Conservation (phyloP, 1,284 basidiomycete species). For the Cutaneotrichosporon sp. region DNA sequence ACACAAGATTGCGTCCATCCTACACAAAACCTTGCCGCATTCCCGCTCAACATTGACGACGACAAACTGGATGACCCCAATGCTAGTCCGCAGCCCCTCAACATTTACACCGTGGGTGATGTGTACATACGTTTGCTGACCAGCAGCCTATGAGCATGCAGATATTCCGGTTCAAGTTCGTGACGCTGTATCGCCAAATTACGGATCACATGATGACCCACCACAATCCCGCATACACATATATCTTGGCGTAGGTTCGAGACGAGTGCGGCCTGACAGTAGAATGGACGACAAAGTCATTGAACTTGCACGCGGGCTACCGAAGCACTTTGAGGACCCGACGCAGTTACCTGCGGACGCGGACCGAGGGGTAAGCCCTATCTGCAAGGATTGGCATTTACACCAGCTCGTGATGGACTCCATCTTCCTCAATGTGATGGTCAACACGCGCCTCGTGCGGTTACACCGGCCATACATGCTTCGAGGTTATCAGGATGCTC, state of each 20-base stretch:
- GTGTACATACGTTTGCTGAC: not conserved
- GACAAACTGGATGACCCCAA: conserved; percentile 14
- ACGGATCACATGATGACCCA: conserved; percentile 18
- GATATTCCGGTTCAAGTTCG: conserved; percentile 20
- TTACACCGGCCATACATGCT: conserved; percentile 18
- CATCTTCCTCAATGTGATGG: conserved; percentile 17
- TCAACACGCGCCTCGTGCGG: conserved; percentile 14
- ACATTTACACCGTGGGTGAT: conserved; percentile 9
- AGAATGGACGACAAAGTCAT: conserved; percentile 19
- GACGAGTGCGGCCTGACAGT: not conserved
- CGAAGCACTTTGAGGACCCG: conserved; percentile 15
- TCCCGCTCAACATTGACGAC: conserved; percentile 22
- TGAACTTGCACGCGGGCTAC: conserved; percentile 11
- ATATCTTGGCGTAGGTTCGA: conserved; percentile 9
- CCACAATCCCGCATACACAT: conserved; percentile 14
- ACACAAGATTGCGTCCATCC: conserved; percentile 19
- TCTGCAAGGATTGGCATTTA: not conserved
- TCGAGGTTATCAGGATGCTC: conserved; percentile 16
- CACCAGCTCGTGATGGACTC: conserved; percentile 12
- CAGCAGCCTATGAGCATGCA: conserved; percentile 15
- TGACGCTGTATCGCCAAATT: conserved; percentile 20
- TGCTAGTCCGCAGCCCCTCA: conserved; percentile 8
- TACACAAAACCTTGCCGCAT: conserved; percentile 21
- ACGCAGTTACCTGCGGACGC: conserved; percentile 2
- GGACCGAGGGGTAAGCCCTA: not conserved